Evolutionary conservation across 352 stramenopile genomes (phyloP).

Genomic region (Detonula confervacea): DNA sequence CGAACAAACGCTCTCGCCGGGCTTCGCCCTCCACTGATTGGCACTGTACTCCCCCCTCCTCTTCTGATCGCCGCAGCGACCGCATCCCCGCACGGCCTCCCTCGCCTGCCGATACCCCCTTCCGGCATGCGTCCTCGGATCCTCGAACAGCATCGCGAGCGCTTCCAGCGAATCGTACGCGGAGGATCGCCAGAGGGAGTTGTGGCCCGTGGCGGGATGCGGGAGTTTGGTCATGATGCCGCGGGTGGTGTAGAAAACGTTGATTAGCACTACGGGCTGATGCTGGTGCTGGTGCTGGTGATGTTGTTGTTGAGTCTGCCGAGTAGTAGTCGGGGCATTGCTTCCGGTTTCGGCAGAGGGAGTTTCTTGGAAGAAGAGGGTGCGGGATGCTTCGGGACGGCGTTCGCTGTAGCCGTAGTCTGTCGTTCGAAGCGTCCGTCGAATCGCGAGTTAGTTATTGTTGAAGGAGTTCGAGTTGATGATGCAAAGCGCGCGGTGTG

Average conservation of each 20-base stretch:
- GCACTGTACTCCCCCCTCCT: conserved; percentile 13
- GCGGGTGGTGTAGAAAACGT: conserved; percentile 54
- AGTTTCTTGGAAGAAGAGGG: conserved; percentile 45
- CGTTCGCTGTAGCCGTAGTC: conserved; percentile 48
- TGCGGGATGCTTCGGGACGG: conserved; percentile 24
- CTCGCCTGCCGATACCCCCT: conserved; percentile 42
- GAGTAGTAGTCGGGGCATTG: too few species aligned
- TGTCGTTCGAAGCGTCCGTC: too few species aligned
- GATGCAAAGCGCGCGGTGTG: too few species aligned
- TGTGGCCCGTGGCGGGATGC: conserved; percentile 40
- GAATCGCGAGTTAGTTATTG: too few species aligned
- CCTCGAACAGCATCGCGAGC: conserved; percentile 38
- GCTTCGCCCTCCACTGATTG: conserved; percentile 39
- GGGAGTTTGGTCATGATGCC: conserved; percentile 48
- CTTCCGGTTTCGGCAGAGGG: too few species aligned
- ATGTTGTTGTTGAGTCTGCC: too few species aligned
- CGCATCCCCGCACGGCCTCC: conserved; percentile 33
- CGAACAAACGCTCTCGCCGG: conserved; percentile 23
- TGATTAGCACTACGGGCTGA: conserved; percentile 40
- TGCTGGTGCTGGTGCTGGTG: neutral
- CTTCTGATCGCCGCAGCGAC: conserved; percentile 29
- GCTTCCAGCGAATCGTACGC: conserved; percentile 40
- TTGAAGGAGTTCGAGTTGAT: too few species aligned
- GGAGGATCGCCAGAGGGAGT: conserved; percentile 28
- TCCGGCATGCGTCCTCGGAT: conserved; percentile 40